Conservation (phyloP, 164 flowering plant genomes). For the Vitis rotundifolia region DNA sequence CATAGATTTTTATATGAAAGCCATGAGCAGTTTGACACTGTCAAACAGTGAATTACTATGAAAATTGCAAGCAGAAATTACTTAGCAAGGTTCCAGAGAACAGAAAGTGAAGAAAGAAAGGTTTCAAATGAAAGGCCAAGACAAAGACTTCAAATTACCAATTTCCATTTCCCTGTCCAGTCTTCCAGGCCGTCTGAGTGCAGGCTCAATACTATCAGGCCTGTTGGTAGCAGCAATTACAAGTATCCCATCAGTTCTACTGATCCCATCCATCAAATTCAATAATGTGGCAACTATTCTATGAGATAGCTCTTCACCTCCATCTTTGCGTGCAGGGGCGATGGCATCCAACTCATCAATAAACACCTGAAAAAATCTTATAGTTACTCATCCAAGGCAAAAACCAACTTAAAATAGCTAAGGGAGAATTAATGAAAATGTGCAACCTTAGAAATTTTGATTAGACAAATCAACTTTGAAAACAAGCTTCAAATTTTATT, state of each 20-base stretch:
- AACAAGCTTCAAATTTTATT: too few species aligned
- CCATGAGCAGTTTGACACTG: too few species aligned
- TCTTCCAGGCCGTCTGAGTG: constrained; percentile 93
- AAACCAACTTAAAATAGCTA: not conserved
- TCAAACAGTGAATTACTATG: too few species aligned
- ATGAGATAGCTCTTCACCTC: constrained; percentile 82
- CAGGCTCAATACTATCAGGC: constrained; percentile 89
- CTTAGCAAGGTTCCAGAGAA: not conserved
- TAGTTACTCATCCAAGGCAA: not conserved
- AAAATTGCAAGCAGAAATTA: not conserved
- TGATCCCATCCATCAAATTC: constrained; percentile 88
- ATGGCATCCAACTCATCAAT: constrained; percentile 98
- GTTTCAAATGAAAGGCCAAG: too few species aligned
- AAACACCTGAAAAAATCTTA: constrained; percentile 58
- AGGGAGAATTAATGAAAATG: too few species aligned
- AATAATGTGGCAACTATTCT: constrained; percentile 90
- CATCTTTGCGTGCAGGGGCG: constrained; percentile 90
- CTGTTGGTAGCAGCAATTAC: constrained; percentile 89
- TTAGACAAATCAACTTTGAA: too few species aligned
- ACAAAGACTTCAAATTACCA: constrained; percentile 36
- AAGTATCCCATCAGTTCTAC: constrained; percentile 55
- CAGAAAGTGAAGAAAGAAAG: not conserved
- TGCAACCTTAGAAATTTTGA: too few species aligned
- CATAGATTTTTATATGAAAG: too few species aligned
- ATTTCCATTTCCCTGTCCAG: constrained; percentile 93